A percentile compares a stretch with the other conserved stretches of the same genome.
These are phyloP conservation scores for Mariannaea sp. DNA, from an alignment of 2,329 filamentous ascomycete genomes.

Conservation along the genomic window DNA sequence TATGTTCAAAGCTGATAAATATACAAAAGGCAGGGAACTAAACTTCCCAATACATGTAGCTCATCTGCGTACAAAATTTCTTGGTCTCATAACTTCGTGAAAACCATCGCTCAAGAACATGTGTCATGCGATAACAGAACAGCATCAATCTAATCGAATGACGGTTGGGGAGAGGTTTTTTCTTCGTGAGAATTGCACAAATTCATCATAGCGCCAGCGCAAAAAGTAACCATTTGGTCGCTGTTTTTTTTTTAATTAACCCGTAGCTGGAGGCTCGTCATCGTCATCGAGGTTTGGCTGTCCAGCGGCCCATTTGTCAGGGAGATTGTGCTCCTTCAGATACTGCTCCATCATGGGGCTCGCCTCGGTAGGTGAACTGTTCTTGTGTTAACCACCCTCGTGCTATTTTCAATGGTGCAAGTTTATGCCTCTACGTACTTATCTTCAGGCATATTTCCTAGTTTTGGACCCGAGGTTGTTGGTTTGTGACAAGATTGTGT, in stretches of 20 bases:
- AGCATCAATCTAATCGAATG: slow-evolving; percentile 1
- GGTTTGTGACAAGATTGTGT: not conserved
- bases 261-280: not conserved
- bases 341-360: not conserved
- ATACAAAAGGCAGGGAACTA: not conserved
- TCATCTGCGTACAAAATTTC: not conserved
- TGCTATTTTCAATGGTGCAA: not conserved
- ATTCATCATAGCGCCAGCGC: slow-evolving; percentile 3
- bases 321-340: slow-evolving; percentile 14
- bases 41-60: not conserved
- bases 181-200: not conserved
- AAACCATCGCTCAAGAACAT: not conserved
- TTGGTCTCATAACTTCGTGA: not conserved
- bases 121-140: not conserved
- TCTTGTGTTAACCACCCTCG: slow-evolving; percentile 13
- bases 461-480: too few relatives aligned
- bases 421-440: slow-evolving; percentile 1
- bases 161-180: not conserved
- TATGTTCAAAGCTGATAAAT: not conserved
- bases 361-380: slow-evolving; percentile 3
- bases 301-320: slow-evolving; percentile 19
- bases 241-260: not conserved
- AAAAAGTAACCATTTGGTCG: not conserved
- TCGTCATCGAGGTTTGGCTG: not conserved
- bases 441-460: slow-evolving; percentile 21